Base-by-base conservation (phyloP, 164 flowering plant species). In the Brasenia schreberi region DNA sequence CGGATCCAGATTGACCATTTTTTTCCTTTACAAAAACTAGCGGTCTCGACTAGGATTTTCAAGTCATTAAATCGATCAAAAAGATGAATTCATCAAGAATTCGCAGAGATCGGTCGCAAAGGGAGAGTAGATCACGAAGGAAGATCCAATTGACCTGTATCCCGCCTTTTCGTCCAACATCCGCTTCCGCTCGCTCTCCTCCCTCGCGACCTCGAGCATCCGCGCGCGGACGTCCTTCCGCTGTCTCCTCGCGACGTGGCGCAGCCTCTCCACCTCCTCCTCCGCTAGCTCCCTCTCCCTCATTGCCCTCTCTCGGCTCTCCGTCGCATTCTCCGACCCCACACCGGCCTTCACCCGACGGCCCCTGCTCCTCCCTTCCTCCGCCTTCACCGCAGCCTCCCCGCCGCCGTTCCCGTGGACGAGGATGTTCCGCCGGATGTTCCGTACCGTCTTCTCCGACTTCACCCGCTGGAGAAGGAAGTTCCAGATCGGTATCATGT, bases 391-490 rank as follows among this genome's bases (percentile, higher is more conserved):
- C 42, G 59, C 75, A 1, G 12, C 73, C 19, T 65, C 63, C 19
- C 61, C 70, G 7, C 72, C 77, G 18, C 70, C 72, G 3, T 79
- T 81, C 5, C 99, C 96, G 39, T 92, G 97, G 5, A 92, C 97
- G n/a, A 76, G 82, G 7, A 92, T 92, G 67, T 95, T 95, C 70
- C 87, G 67, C 66, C 91, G 78, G 43, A 92, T 84, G 64, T 74
- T 86, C 79, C 87, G 87, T 72, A 87, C 97, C 1, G 97, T 92
- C 74, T 87, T 92, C 89, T 95, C 97, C 68, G 97, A 95, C 69
- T 95, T 92, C 64, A 88, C 94, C 53, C 94, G 76, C 43, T 77
- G 81, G 0, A 94, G 67, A 70, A 94, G 67, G 71, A 89, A 94
- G 69, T 73, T 80, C 96, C 96, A 94, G 23, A 91, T 77, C 0